Conservation (phyloP, 352 stramenopile genomes). For the Phytophthora podocarpi region DNA sequence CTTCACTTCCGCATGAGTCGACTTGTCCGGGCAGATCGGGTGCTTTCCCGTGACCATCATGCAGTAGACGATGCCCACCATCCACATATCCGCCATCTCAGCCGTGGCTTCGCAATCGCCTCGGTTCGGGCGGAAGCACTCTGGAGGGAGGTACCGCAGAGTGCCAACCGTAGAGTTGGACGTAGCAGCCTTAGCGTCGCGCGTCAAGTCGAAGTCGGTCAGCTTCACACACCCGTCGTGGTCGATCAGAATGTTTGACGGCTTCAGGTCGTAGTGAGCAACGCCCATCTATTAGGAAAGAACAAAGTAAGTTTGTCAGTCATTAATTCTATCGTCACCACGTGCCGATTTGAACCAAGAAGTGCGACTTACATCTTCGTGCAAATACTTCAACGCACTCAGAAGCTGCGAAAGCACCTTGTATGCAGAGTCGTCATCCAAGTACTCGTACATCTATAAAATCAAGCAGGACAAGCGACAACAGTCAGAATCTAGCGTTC, state of each 20-base stretch:
- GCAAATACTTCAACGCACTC: conserved; percentile 71
- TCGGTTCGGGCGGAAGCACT: conserved; percentile 66
- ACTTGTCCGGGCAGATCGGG: conserved; percentile 68
- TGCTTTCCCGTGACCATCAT: conserved; percentile 83
- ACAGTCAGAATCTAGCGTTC: background rate
- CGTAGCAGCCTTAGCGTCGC: conserved; percentile 59
- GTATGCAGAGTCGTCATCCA: conserved; percentile 65
- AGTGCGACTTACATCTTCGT: conserved; percentile 56
- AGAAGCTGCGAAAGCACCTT: conserved; percentile 73
- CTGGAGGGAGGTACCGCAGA: conserved; percentile 73
- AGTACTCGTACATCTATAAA: conserved; percentile 56
- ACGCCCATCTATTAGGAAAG: conserved; percentile 56
- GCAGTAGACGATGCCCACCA: conserved; percentile 80
- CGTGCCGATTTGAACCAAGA: background rate
- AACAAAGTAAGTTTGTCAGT: conserved; percentile 2
- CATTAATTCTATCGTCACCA: background rate
- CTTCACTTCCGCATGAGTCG: conserved; percentile 57
- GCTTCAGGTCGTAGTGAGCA: conserved; percentile 95
- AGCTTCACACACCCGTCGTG: conserved; percentile 86
- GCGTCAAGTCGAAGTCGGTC: conserved; percentile 92
- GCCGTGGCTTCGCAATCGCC: conserved; percentile 67
- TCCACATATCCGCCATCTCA: conserved; percentile 86
- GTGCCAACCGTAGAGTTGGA: conserved; percentile 72
- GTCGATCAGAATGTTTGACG: conserved; percentile 96
- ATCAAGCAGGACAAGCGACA: background rate